Percentiles rank a stretch among this genome's conserved stretches.
Evolutionary conservation across 139 green algal species (phyloP).

Genomic region (Auxenochlorella pyrenoidosa): DNA sequence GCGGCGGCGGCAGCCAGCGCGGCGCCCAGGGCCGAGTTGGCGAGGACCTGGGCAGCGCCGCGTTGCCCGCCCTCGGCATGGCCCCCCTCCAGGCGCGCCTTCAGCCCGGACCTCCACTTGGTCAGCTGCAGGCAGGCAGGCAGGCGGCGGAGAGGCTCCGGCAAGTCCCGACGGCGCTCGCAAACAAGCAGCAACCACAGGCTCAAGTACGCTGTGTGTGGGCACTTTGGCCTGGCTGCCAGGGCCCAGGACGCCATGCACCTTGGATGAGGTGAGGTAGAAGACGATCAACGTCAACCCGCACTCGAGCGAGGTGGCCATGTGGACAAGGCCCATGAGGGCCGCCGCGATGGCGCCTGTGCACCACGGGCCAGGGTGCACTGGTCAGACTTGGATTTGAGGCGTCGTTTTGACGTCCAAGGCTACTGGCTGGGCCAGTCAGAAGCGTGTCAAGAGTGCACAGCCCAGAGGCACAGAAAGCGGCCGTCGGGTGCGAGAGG

Average conservation of each 20-base stretch:
- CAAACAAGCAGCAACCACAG: too few species aligned
- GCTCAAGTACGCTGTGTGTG: too few species aligned
- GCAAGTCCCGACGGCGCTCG: too few species aligned
- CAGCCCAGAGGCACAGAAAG: too few species aligned
- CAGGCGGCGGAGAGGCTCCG: too few species aligned
- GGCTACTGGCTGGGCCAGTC: too few species aligned
- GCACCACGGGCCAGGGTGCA: neutral
- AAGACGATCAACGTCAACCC: constrained; percentile 41
- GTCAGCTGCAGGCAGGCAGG: constrained; percentile 32
- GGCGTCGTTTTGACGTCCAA: too few species aligned
- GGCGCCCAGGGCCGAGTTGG: constrained; percentile 38
- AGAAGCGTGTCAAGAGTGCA: too few species aligned
- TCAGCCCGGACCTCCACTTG: constrained; percentile 39
- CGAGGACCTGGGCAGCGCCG: constrained; percentile 37
- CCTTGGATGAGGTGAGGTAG: constrained; percentile 40
- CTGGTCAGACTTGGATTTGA: too few species aligned
- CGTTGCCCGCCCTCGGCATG: constrained; percentile 43
- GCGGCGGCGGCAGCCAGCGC: neutral
- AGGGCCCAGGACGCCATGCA: too few species aligned
- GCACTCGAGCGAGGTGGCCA: constrained; percentile 11
- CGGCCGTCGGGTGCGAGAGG: too few species aligned
- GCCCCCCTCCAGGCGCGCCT: constrained; percentile 44
- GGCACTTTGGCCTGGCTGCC: too few species aligned
- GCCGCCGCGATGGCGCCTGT: constrained; percentile 32
- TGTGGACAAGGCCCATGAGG: constrained; percentile 15